phyloP scores from a whole-genome alignment of 2,329 filamentous ascomycete species.

The Purpureocillium takamizusanense region DNA sequence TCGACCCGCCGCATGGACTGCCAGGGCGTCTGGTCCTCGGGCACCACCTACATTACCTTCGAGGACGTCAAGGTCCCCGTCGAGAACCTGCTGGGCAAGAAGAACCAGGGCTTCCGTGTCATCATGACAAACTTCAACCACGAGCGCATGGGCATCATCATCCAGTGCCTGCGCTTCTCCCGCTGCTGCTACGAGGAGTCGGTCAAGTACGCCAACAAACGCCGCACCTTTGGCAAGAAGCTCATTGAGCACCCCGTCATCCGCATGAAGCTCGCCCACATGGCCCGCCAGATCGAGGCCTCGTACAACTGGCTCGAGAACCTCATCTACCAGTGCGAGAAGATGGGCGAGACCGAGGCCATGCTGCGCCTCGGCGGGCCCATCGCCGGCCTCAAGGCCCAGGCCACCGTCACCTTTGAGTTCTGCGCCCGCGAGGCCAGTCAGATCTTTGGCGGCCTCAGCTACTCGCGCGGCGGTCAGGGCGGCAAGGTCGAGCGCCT shows the following conservation, averaged over 20 bases:
- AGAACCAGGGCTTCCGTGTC: slow-evolving; percentile 96
- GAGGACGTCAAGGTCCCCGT: slow-evolving; percentile 99
- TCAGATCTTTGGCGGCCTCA: slow-evolving; percentile 94
- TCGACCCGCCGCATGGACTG: slow-evolving; percentile 95
- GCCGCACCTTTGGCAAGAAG: slow-evolving; percentile 90
- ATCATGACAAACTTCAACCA: slow-evolving; percentile 99
- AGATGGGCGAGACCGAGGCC: slow-evolving; percentile 89
- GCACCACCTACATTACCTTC: slow-evolving; percentile 95
- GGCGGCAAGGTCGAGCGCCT: slow-evolving; percentile 91
- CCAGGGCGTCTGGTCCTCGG: slow-evolving; percentile 91
- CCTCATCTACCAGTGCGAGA: slow-evolving; percentile 83
- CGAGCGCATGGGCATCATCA: slow-evolving; percentile 97
- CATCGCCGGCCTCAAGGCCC: slow-evolving; percentile 89
- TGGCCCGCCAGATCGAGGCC: slow-evolving; percentile 96
- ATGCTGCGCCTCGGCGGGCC: slow-evolving; percentile 93
- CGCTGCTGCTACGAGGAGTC: slow-evolving; percentile 96
- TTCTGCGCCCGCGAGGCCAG: slow-evolving; percentile 94
- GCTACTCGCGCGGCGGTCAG: slow-evolving; percentile 87
- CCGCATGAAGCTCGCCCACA: slow-evolving; percentile 93
- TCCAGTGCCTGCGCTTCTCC: slow-evolving; percentile 90
- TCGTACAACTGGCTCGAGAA: slow-evolving; percentile 97
- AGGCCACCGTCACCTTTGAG: slow-evolving; percentile 89
- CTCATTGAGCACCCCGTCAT: slow-evolving; percentile 97
- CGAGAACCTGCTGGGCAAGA: slow-evolving; percentile 96
- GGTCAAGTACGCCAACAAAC: slow-evolving; percentile 95